Evolutionary conservation across 1,284 basidiomycete species (phyloP), one percentile per base, ranked within the genome.

Genomic region (Wolfiporia cocos): DNA sequence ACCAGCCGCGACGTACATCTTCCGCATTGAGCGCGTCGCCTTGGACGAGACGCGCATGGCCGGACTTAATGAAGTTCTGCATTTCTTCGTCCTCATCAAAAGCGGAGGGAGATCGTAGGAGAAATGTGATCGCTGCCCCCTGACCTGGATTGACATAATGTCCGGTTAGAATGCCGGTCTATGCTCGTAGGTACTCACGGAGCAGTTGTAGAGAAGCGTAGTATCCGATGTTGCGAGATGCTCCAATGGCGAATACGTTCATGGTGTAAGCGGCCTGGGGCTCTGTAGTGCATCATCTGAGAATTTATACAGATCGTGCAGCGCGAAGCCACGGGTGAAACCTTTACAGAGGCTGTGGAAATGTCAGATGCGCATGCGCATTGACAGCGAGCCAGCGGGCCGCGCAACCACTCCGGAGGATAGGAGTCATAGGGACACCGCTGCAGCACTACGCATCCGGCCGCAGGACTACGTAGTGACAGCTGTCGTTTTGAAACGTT

Each of bases 161-260:
- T n/a, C 10, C 26, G 14, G n/a, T n/a, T 28, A 20, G 5, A 18
- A 29, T 33, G 32, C n/a, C 10, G 28, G 14, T 11, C 23, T 20
- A 9, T 22, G 40, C 24, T 37, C 21, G 15, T 18, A 37, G 37
- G 36, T 34, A 58, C 66, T 29, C 49, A 79, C 76, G 62, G 20
- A 81, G 65, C 1, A 83, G 63, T 14, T 75, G 59, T 22, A 73
- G 36, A 1, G 73, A 62, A 31, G 79, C 57, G 45, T 65, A 64
- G 61, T 81, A 82, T 3, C 80, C 81, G 47, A 81, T 78, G 58
- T 81, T 80, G 39, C 71, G 69, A 9, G 81, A 84, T 5, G 68
- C 79, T 31, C 81, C 81, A n/a, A 84, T 64, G 12, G 67, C 58
- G 41, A 77, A 61, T 20, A 63, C 58, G 44, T 68, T 61, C 66